Percentiles rank a stretch among this genome's conserved stretches.
Evolutionary conservation across 139 green algal genomes (phyloP).

Genomic region (Chlorella sp.): DNA sequence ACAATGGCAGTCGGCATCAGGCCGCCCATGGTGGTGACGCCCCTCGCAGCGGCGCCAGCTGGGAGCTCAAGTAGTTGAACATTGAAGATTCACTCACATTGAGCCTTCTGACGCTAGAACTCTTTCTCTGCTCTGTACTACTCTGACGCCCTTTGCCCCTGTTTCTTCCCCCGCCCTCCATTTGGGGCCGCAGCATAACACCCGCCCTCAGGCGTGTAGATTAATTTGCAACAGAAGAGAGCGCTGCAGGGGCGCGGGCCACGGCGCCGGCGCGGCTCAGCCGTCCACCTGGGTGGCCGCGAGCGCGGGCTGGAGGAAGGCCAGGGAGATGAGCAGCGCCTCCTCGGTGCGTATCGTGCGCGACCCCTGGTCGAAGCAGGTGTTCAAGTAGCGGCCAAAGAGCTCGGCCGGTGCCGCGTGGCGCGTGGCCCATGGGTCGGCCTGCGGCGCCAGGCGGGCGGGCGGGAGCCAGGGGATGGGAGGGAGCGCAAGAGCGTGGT

Average conservation of each 20-base stretch:
- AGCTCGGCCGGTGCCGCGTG: too few species aligned
- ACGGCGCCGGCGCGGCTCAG: too few species aligned
- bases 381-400: slow-evolving; percentile 88
- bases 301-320: not conserved
- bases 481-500: not conserved
- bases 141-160: too few species aligned
- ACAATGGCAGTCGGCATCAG: not conserved
- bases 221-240: too few species aligned
- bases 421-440: too few species aligned
- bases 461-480: not conserved
- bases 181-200: not conserved
- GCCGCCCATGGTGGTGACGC: too few species aligned
- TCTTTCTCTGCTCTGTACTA: not conserved
- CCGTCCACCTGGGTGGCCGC: not conserved
- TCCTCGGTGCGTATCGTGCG: not conserved
- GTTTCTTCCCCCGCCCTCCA: not conserved
- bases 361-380: slow-evolving; percentile 60
- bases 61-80: not conserved
- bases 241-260: too few species aligned
- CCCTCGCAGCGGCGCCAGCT: too few species aligned
- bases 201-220: not conserved
- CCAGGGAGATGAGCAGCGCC: not conserved
- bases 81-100: not conserved
- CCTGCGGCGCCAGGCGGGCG: too few species aligned
- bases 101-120: not conserved